phyloP scores from a whole-genome alignment of 768 basidiomycete genomes.

The Solioccasus polychromus region DNA sequence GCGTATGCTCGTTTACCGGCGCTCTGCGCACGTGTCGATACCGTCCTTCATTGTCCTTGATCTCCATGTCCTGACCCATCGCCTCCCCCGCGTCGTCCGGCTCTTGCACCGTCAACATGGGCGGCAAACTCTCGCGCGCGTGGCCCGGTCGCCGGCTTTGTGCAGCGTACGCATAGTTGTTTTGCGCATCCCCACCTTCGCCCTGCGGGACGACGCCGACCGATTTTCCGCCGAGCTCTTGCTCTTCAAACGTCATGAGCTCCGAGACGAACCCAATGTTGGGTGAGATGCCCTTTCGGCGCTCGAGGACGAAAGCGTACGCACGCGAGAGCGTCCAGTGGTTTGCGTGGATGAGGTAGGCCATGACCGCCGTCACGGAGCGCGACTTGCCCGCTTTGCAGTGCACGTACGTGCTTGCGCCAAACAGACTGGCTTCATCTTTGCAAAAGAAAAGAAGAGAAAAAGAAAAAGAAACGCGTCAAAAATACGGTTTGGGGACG shows the following conservation, averaged over 20 bases:
- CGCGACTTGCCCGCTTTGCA: conserved; percentile 96
- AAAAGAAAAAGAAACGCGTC: neutral
- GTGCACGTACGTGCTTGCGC: conserved; percentile 89
- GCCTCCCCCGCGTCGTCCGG: conserved; percentile 33
- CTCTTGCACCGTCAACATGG: conserved; percentile 26
- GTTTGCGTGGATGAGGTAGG: conserved; percentile 95
- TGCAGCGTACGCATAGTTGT: conserved; percentile 43
- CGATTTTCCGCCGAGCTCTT: conserved; percentile 66
- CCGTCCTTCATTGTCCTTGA: conserved; percentile 80
- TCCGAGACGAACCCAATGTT: conserved; percentile 98
- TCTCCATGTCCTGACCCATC: conserved; percentile 82
- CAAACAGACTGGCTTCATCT: conserved; percentile 93
- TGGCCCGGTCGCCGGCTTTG: conserved; percentile 58
- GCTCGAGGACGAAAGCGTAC: conserved; percentile 88
- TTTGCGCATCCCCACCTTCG: conserved; percentile 24
- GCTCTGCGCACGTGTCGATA: conserved; percentile 86
- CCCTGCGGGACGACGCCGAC: conserved; percentile 24
- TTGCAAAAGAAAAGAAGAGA: no score
- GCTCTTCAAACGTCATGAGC: conserved; percentile 95
- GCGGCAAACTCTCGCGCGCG: conserved; percentile 64
- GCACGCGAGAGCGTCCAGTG: conserved; percentile 94
- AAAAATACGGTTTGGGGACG: conserved; percentile 4
- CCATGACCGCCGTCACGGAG: conserved; percentile 95
- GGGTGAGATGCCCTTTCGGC: conserved; percentile 91
- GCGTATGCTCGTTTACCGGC: conserved; percentile 82